phyloP scores from a whole-genome alignment of 176 grass and related monocot species.

The Zea luxurians region DNA sequence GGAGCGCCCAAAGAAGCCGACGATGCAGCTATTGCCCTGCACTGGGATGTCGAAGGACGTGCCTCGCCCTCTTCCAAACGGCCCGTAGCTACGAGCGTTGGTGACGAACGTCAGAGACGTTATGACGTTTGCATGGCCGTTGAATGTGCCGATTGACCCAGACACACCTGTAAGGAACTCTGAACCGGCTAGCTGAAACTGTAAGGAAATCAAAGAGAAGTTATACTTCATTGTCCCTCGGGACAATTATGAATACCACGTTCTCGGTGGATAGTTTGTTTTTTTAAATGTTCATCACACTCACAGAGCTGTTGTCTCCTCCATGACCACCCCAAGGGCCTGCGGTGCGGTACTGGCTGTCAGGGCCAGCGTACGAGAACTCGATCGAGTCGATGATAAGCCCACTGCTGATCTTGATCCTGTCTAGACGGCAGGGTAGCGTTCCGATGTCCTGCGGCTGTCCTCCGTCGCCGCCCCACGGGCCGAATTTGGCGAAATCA shows the following conservation, averaged over 20 bases:
- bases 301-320: neutral
- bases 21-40: neutral
- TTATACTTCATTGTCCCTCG: too few relatives aligned
- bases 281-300: neutral
- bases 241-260: too few relatives aligned
- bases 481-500: neutral
- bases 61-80: neutral
- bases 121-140: neutral
- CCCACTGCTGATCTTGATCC: neutral
- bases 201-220: neutral
- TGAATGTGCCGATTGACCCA: neutral
- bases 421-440: neutral
- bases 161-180: neutral
- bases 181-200: neutral
- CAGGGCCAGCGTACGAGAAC: neutral
- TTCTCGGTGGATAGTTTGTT: too few relatives aligned
- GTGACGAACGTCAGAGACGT: neutral
- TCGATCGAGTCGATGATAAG: neutral
- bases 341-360: neutral
- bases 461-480: neutral
- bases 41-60: neutral
- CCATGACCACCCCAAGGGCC: neutral
- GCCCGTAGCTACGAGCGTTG: neutral
- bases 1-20: neutral
- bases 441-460: neutral